These are phyloP conservation scores for Fusarium keratoplasticum DNA, from an alignment of 2,329 filamentous ascomycete genomes.

Conservation along the genomic window DNA sequence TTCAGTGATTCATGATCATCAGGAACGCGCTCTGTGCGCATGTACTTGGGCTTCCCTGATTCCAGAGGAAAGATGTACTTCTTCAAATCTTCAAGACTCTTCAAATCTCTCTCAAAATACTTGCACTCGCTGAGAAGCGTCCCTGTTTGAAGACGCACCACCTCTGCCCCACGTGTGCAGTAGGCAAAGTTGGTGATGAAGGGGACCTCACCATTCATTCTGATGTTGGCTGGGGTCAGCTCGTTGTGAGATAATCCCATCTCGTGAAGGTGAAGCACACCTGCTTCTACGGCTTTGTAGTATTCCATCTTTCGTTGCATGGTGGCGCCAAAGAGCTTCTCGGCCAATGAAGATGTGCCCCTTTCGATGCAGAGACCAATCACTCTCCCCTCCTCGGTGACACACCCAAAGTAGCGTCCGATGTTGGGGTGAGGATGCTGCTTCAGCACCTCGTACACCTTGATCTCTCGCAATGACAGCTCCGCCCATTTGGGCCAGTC, in stretches of 20 bases:
- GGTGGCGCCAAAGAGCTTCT: background rate
- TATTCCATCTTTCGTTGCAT: background rate
- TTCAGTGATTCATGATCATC: background rate
- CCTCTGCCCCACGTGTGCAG: background rate
- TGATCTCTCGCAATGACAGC: background rate
- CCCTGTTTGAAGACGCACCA: background rate
- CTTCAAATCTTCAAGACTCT: background rate
- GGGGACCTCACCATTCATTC: background rate
- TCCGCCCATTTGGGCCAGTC: background rate
- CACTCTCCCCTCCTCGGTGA: background rate
- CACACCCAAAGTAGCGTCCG: background rate
- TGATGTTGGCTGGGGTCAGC: background rate
- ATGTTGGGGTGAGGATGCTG: background rate
- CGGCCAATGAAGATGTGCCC: background rate
- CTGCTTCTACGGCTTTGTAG: background rate
- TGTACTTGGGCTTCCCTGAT: background rate
- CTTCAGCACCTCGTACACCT: background rate
- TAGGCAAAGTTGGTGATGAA: background rate
- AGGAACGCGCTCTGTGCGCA: background rate
- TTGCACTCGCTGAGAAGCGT: background rate
- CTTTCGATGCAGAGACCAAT: background rate
- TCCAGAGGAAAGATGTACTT: background rate
- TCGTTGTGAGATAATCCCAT: background rate
- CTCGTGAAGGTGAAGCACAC: background rate
- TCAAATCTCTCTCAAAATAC: background rate